phyloP scores from a whole-genome alignment of 805 yeast species.

The Kazachstania taianensis region DNA sequence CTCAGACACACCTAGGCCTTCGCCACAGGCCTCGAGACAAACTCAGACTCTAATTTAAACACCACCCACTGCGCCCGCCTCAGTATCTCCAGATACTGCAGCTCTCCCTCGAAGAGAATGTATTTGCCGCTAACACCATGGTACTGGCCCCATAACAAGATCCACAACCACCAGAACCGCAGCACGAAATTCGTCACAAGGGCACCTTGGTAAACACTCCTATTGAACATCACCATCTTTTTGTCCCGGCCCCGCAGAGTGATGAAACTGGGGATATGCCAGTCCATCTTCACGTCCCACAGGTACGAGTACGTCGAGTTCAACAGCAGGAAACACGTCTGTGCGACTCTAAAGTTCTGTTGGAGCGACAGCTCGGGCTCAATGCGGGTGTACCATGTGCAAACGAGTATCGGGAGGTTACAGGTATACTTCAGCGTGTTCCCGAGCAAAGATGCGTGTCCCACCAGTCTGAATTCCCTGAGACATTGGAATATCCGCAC shows the following conservation, averaged over 20 bases:
- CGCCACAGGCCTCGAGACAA: conserved; percentile 11
- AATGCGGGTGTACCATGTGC: conserved; percentile 23
- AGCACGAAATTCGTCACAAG: conserved; percentile 51
- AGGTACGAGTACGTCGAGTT: conserved; percentile 70
- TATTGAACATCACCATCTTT: conserved; percentile 11
- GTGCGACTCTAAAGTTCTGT: conserved; percentile 8
- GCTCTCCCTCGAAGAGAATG: conserved; percentile 45
- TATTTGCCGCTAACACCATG: conserved; percentile 35
- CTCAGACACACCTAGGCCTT: too few relatives aligned
- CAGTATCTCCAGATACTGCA: conserved; percentile 65
- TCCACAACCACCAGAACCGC: conserved; percentile 70
- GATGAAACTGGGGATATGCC: conserved; percentile 58
- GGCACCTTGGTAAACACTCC: conserved; percentile 43
- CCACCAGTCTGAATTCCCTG: conserved; percentile 43
- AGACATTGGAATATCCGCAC: conserved; percentile 78
- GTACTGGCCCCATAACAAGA: conserved; percentile 32
- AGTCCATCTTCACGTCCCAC: conserved; percentile 89
- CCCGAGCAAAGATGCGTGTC: conserved; percentile 45
- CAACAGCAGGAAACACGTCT: conserved; percentile 37
- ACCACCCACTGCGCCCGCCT: conserved; percentile 89
- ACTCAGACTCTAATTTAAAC: conserved; percentile 75
- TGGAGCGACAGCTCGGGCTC: conserved; percentile 1
- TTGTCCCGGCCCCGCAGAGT: conserved; percentile 6
- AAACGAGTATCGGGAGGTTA: conserved; percentile 43
- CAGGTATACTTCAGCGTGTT: conserved; percentile 71